These are phyloP conservation scores for Umbellularia californica DNA, from an alignment of 164 flowering plant genomes.

Conservation along the genomic window DNA sequence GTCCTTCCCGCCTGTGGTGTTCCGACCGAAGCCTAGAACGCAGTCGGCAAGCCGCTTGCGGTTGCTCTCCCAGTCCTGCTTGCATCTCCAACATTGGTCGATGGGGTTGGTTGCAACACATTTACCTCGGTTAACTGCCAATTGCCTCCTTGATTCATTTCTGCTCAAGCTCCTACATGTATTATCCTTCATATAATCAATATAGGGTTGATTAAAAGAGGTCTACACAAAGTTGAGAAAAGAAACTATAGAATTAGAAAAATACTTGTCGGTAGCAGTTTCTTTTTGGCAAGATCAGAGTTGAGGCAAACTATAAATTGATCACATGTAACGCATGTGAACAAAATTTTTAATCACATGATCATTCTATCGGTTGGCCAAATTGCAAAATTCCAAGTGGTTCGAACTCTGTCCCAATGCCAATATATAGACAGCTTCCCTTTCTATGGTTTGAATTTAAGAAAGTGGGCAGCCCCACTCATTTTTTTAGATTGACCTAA, in stretches of 20 bases:
- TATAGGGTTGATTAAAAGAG: too few species aligned
- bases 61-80: constrained; percentile 41
- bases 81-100: constrained; percentile 81
- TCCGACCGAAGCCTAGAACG: constrained; percentile 53
- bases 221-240: neutral
- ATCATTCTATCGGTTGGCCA: neutral
- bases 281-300: neutral
- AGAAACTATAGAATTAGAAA: neutral
- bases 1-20: constrained; percentile 50
- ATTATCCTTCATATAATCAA: too few species aligned
- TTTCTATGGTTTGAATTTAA: too few species aligned
- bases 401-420: too few species aligned
- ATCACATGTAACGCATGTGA: neutral
- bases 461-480: too few species aligned
- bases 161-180: constrained; percentile 28
- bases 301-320: neutral
- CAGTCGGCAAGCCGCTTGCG: constrained; percentile 50
- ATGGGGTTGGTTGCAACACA: constrained; percentile 74
- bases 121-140: constrained; percentile 20
- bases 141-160: constrained; percentile 44
- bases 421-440: too few species aligned
- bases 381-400: too few species aligned
- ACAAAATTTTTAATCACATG: neutral
- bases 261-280: neutral
- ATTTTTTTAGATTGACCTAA: too few species aligned